These are phyloP conservation scores for Huntiella decipiens DNA, from an alignment of 2,329 filamentous ascomycete species.

Conservation along the genomic window DNA sequence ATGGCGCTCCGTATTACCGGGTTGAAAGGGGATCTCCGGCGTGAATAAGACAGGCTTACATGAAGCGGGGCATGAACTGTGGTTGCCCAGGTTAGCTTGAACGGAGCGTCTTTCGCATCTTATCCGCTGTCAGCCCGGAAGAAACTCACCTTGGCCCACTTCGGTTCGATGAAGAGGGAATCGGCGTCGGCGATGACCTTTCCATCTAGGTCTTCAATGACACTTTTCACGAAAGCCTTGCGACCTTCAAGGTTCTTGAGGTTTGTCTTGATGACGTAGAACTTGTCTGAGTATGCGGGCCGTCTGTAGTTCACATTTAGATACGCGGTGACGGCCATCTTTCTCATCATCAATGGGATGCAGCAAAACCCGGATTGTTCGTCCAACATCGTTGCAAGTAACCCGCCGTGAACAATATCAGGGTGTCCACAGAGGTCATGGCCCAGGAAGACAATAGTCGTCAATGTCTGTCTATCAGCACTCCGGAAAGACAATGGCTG, in stretches of 20 bases:
- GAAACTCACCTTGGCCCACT: conserved; percentile 50
- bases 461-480: conserved; percentile 45
- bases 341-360: conserved; percentile 72
- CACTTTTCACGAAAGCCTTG: conserved; percentile 86
- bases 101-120: too few relatives aligned
- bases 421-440: conserved; percentile 72
- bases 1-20: too few relatives aligned
- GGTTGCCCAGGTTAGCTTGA: too few relatives aligned
- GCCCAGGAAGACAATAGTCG: conserved; percentile 55
- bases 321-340: conserved; percentile 71
- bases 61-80: conserved; percentile 13
- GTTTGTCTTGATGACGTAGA: conserved; percentile 57
- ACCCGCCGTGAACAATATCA: conserved; percentile 74
- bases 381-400: conserved; percentile 78
- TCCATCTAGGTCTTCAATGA: conserved; percentile 57
- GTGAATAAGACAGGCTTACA: neutral
- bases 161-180: conserved; percentile 77
- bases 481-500: conserved; percentile 66
- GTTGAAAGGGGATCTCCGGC: too few relatives aligned
- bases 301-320: conserved; percentile 67
- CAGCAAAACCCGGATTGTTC: conserved; percentile 78
- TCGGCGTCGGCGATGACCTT: conserved; percentile 61
- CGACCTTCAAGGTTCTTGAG: conserved; percentile 76
- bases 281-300: conserved; percentile 57
- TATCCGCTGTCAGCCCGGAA: too few relatives aligned